Conservation (phyloP, 2,329 filamentous ascomycete species). For the Lasiodiplodia sp. region DNA sequence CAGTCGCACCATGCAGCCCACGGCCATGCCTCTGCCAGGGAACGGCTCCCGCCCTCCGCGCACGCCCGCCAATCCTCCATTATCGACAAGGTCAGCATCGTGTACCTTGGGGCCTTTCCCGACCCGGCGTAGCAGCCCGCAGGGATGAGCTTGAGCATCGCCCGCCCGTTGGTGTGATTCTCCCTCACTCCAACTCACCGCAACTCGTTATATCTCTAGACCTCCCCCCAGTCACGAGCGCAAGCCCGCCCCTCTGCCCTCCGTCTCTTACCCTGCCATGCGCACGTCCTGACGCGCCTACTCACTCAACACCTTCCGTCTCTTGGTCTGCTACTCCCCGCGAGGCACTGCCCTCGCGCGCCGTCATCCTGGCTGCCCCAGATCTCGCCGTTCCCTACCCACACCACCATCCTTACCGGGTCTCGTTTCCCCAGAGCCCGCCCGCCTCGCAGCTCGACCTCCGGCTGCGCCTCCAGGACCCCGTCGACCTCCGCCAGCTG, state of each 20-base stretch:
- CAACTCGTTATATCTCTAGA: constrained; percentile 30
- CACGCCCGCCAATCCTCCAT: constrained; percentile 31
- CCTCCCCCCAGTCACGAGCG: constrained; percentile 28
- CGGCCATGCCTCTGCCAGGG: constrained; percentile 28
- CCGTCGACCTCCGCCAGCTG: constrained; percentile 36
- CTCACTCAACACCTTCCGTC: not conserved
- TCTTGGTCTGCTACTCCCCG: not conserved
- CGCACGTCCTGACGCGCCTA: constrained; percentile 5
- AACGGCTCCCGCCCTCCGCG: constrained; percentile 28
- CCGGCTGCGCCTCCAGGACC: constrained; percentile 42
- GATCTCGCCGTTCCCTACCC: constrained; percentile 45
- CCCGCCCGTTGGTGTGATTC: constrained; percentile 30
- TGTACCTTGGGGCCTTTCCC: constrained; percentile 28
- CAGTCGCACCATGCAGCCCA: constrained; percentile 29
- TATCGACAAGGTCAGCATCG: constrained; percentile 26
- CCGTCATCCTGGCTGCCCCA: constrained; percentile 49
- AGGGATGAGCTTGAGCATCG: constrained; percentile 30
- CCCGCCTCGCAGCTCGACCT: constrained; percentile 27
- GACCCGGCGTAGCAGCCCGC: constrained; percentile 27
- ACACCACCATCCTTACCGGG: constrained; percentile 41
- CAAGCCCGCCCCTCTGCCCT: constrained; percentile 16
- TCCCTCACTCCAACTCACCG: constrained; percentile 30
- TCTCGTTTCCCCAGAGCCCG: constrained; percentile 35
- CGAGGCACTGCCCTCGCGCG: constrained; percentile 23
- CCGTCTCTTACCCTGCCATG: constrained; percentile 8